phyloP scores from a whole-genome alignment of 768 basidiomycete genomes.

The Dioszegia aurantiaca region DNA sequence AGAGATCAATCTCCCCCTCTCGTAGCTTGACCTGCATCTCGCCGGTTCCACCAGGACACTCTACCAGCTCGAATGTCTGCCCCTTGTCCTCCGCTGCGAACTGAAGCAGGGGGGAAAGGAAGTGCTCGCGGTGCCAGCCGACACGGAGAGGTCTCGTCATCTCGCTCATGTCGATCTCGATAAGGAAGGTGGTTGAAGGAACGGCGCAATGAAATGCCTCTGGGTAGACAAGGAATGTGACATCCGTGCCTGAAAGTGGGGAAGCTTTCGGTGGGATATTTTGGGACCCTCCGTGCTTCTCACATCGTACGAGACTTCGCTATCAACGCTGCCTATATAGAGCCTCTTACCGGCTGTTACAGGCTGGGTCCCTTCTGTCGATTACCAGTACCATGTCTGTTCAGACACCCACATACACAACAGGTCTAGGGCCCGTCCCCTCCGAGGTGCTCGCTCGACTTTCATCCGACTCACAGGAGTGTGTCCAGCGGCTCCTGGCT shows the following conservation, averaged over 20 bases:
- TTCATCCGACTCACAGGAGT: slow-evolving; percentile 32
- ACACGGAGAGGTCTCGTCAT: slow-evolving; percentile 35
- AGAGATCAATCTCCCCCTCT: slow-evolving; percentile 49
- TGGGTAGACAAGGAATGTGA: too few relatives aligned
- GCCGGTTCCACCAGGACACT: slow-evolving; percentile 66
- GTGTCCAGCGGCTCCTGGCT: slow-evolving; percentile 25
- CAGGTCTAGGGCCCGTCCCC: slow-evolving; percentile 9
- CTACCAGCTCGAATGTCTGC: slow-evolving; percentile 74
- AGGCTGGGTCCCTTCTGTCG: too few relatives aligned
- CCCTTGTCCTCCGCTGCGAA: slow-evolving; percentile 67
- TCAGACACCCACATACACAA: too few relatives aligned
- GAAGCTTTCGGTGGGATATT: too few relatives aligned
- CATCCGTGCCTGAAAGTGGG: too few relatives aligned
- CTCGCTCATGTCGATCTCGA: too few relatives aligned
- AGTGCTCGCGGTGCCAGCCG: slow-evolving; percentile 61
- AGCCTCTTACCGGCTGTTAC: neutral
- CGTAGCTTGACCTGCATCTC: slow-evolving; percentile 53
- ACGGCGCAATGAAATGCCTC: too few relatives aligned
- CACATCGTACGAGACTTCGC: too few relatives aligned
- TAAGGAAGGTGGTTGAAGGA: too few relatives aligned
- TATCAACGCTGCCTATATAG: neutral
- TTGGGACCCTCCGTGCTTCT: neutral
- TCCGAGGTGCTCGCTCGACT: slow-evolving; percentile 21
- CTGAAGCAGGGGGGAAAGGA: slow-evolving; percentile 86
- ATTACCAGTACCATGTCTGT: neutral